These are phyloP conservation scores for Lentithecium fluviatile DNA, from an alignment of 495 filamentous ascomycete species.

Conservation along the genomic window DNA sequence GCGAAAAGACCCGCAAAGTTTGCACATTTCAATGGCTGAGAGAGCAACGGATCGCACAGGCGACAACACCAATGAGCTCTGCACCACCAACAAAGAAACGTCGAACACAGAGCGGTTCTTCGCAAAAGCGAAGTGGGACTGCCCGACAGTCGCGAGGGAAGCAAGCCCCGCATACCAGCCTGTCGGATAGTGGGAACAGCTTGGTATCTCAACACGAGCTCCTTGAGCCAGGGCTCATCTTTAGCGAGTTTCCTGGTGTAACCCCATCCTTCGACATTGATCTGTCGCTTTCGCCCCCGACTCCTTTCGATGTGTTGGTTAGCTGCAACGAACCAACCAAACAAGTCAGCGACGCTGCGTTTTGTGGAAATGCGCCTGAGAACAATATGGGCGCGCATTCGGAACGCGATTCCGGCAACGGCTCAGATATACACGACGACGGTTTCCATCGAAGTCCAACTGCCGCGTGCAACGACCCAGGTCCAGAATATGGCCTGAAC, in stretches of 20 bases:
- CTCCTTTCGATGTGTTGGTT: not conserved
- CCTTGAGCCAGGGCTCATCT: slow-evolving; percentile 5
- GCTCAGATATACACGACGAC: not conserved
- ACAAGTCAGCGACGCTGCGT: too few relatives aligned
- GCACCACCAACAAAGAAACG: slow-evolving; percentile 21
- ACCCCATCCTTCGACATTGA: slow-evolving; percentile 11
- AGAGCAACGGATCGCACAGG: slow-evolving; percentile 26
- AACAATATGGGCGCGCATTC: too few relatives aligned
- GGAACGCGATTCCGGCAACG: not conserved
- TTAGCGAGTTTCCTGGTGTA: slow-evolving; percentile 17
- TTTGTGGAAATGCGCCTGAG: too few relatives aligned
- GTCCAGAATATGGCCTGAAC: not conserved
- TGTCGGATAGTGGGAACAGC: slow-evolving; percentile 5
- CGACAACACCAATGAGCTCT: slow-evolving; percentile 9
- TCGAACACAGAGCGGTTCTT: slow-evolving; percentile 17
- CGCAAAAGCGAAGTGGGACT: slow-evolving; percentile 6
- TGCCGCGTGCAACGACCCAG: not conserved
- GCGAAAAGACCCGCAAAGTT: slow-evolving; percentile 39
- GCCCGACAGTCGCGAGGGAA: not conserved
- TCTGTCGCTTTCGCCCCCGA: not conserved
- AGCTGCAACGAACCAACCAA: not conserved
- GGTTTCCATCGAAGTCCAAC: too few relatives aligned
- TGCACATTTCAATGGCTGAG: slow-evolving; percentile 41
- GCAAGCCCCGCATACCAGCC: slow-evolving; percentile 16
- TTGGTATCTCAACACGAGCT: not conserved